Percentiles rank a stretch among this genome's conserved stretches.
phyloP scores from a whole-genome alignment of 148 eudicot genomes.

The Bassia scoparia region DNA sequence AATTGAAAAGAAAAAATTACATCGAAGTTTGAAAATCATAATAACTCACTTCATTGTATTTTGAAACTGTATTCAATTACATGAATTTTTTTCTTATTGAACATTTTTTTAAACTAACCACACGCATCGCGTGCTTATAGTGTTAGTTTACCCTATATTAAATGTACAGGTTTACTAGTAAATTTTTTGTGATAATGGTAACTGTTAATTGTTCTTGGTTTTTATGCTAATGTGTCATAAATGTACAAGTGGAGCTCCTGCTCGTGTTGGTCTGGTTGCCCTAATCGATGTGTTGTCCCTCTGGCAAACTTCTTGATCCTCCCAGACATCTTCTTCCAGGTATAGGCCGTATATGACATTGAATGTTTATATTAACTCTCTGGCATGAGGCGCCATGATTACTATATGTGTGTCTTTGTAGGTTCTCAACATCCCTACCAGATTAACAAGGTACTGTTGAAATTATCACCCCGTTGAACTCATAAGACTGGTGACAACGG shows the following conservation, averaged over 20 bases:
- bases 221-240: background rate
- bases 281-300: constrained; percentile 76
- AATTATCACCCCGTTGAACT: constrained; percentile 70
- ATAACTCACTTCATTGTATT: no score
- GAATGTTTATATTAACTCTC: background rate
- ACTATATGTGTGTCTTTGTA: constrained; percentile 5
- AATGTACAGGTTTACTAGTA: no score
- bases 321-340: constrained; percentile 88
- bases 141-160: no score
- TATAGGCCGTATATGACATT: background rate
- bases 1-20: no score
- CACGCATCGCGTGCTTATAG: no score
- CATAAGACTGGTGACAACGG: constrained; percentile 65
- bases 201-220: background rate
- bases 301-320: constrained; percentile 73
- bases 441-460: constrained; percentile 83
- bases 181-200: no score
- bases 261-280: constrained; percentile 76
- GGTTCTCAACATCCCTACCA: constrained; percentile 78
- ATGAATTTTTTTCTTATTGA: no score
- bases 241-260: constrained; percentile 67
- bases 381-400: background rate
- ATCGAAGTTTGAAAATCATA: no score
- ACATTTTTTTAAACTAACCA: no score
- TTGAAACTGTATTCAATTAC: no score